Conservation (phyloP, 306 rosid species). For the Canavalia ensiformis region DNA sequence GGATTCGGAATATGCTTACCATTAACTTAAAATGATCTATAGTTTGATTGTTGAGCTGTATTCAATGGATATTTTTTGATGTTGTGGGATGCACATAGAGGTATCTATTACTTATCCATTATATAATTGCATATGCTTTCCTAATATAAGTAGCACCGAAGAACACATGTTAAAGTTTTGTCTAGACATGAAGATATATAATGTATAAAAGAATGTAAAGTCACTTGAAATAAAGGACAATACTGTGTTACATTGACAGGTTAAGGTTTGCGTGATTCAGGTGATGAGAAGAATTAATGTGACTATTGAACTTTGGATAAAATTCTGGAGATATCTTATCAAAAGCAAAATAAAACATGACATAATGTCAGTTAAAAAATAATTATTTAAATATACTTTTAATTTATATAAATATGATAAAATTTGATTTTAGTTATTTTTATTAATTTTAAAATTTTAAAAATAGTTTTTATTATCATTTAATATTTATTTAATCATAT, state of each 20-base stretch:
- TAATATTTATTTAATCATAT: too few relatives aligned
- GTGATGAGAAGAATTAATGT: not conserved
- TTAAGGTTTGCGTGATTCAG: not conserved
- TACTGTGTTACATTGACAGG: not conserved
- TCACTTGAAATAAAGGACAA: not conserved
- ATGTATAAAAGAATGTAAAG: not conserved
- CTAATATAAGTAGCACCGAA: not conserved
- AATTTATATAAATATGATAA: too few relatives aligned
- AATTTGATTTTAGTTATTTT: too few relatives aligned
- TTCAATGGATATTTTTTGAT: not conserved
- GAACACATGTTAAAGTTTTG: not conserved
- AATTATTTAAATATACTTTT: too few relatives aligned
- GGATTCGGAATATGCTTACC: not conserved
- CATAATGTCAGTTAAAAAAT: too few relatives aligned
- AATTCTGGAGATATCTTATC: too few relatives aligned
- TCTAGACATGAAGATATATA: not conserved
- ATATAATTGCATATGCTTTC: slow-evolving; percentile 25
- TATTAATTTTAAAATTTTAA: too few relatives aligned
- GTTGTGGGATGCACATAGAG: not conserved
- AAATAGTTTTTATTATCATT: too few relatives aligned
- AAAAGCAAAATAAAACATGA: too few relatives aligned
- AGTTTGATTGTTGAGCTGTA: not conserved
- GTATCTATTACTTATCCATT: not conserved
- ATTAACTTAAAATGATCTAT: not conserved
- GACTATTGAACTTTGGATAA: too few relatives aligned